These are phyloP conservation scores for Elsinoe australis DNA, from an alignment of 2,329 filamentous ascomycete genomes.

Conservation along the genomic window DNA sequence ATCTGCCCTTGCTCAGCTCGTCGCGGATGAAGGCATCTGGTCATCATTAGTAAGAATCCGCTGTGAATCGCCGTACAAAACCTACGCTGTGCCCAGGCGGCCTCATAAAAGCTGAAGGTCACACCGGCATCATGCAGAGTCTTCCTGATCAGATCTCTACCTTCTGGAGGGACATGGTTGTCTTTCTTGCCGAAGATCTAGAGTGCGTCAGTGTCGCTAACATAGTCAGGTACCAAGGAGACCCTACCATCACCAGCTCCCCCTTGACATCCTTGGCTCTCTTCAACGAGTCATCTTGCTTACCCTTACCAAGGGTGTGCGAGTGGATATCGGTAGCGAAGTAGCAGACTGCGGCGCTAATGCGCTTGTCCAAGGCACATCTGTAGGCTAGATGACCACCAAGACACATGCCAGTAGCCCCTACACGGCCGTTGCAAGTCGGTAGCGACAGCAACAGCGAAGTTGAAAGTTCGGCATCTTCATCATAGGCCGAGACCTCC, in stretches of 20 bases:
- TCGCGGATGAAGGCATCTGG: constrained; percentile 83
- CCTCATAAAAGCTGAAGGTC: constrained; percentile 76
- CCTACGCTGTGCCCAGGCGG: constrained; percentile 79
- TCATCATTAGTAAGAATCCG: background rate
- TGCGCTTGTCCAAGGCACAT: constrained; percentile 64
- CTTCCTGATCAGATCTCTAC: constrained; percentile 73
- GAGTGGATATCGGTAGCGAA: constrained; percentile 89
- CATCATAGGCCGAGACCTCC: constrained; percentile 78
- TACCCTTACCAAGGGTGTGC: constrained; percentile 62
- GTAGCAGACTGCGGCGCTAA: constrained; percentile 73
- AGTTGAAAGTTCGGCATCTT: constrained; percentile 42
- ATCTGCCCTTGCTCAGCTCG: constrained; percentile 86
- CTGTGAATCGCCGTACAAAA: constrained; percentile 21
- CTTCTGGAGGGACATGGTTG: constrained; percentile 76
- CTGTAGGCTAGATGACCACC: constrained; percentile 79
- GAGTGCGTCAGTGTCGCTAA: background rate
- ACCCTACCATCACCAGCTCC: constrained; percentile 63
- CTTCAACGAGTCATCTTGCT: constrained; percentile 54
- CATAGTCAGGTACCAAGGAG: background rate
- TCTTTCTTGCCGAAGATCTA: constrained; percentile 84
- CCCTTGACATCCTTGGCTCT: constrained; percentile 61
- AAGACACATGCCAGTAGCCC: constrained; percentile 82
- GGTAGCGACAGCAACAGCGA: constrained; percentile 35
- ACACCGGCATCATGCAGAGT: constrained; percentile 70
- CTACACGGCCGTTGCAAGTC: constrained; percentile 65